Conservation (phyloP, 257 asterid species). For the Salvia rosmarinus region DNA sequence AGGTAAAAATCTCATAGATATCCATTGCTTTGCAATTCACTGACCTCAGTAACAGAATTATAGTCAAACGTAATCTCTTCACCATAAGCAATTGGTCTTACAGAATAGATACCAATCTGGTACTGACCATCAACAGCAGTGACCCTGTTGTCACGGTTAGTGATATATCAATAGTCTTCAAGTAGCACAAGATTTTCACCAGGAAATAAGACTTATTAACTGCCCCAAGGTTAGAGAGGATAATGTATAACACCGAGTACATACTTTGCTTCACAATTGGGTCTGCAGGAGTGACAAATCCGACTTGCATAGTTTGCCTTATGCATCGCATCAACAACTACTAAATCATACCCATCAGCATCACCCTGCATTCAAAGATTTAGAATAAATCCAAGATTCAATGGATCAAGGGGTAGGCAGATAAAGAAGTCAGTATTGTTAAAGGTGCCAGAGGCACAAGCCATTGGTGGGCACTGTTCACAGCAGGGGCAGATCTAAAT, state of each 20-base stretch:
- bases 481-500: too few relatives aligned
- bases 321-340: constrained; percentile 99
- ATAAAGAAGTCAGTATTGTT: constrained; percentile 12
- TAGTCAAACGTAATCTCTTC: constrained; percentile 98
- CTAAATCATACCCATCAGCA: constrained; percentile 98
- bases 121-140: constrained; percentile 99
- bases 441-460: neutral
- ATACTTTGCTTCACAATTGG: constrained; percentile 99
- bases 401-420: neutral
- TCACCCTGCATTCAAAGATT: constrained; percentile 74
- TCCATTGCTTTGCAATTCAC: constrained; percentile 40
- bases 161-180: constrained; percentile 24
- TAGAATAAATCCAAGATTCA: constrained; percentile 26
- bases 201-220: neutral
- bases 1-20: constrained; percentile 1
- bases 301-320: constrained; percentile 99
- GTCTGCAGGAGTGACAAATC: constrained; percentile 97
- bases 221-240: neutral
- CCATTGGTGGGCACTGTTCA: neutral
- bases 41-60: constrained; percentile 97
- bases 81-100: constrained; percentile 90
- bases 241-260: constrained; percentile 35
- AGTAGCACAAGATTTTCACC: neutral
- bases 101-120: constrained; percentile 93
- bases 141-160: constrained; percentile 62